phyloP scores from a whole-genome alignment of 2,329 filamentous ascomycete species.

The Daldinia eschscholtzii region DNA sequence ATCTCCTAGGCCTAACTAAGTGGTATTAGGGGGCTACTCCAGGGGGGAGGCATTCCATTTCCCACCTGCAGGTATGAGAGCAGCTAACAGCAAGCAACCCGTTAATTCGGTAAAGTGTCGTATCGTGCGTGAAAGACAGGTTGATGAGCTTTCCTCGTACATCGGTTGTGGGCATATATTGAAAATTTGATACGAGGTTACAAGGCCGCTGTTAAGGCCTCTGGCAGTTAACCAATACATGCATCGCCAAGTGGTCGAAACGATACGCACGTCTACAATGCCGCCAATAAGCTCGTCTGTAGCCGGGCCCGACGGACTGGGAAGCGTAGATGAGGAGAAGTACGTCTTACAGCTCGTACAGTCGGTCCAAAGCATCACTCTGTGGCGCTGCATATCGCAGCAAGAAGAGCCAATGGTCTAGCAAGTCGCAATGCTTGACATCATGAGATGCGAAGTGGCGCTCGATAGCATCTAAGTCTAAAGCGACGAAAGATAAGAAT shows the following conservation, averaged over 20 bases:
- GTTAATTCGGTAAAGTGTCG: conserved; percentile 16
- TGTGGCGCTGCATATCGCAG: conserved; percentile 39
- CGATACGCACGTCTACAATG: conserved; percentile 24
- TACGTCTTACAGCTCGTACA: conserved; percentile 26
- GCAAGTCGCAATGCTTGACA: conserved; percentile 32
- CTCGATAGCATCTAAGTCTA: conserved; percentile 24
- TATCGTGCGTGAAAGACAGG: conserved; percentile 23
- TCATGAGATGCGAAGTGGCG: conserved; percentile 35
- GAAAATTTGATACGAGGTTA: conserved; percentile 43
- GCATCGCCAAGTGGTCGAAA: conserved; percentile 33
- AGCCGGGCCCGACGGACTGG: conserved; percentile 38
- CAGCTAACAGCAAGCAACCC: conserved; percentile 22
- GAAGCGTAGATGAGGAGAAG: conserved; percentile 30
- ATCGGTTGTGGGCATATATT: conserved; percentile 44
- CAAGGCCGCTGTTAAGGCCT: conserved; percentile 25
- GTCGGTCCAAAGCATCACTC: conserved; percentile 33
- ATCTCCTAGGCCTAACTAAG: conserved; percentile 6
- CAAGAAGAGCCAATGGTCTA: conserved; percentile 23
- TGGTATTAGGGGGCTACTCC: conserved; percentile 12
- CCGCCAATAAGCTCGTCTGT: conserved; percentile 34
- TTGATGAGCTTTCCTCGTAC: conserved; percentile 22
- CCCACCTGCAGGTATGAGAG: conserved; percentile 18
- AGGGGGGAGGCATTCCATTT: conserved; percentile 7
- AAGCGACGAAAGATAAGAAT: conserved; percentile 15
- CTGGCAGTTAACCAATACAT: conserved; percentile 32